phyloP scores from a whole-genome alignment of 2,329 filamentous ascomycete genomes.

The Colletotrichum eremochloae region DNA sequence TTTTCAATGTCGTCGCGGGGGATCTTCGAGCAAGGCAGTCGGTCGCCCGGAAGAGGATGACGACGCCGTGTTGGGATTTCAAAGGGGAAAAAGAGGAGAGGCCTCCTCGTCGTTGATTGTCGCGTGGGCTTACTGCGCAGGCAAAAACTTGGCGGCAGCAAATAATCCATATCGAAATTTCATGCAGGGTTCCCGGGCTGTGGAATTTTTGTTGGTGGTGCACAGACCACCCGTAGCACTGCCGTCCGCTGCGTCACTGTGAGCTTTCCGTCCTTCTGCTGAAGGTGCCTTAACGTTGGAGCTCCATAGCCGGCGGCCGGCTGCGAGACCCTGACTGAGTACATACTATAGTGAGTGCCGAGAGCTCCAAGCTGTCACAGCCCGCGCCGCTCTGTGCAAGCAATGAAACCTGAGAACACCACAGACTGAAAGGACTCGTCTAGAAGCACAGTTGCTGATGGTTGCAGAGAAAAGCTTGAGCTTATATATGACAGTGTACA shows the following conservation, averaged over 20 bases:
- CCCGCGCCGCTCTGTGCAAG: not conserved
- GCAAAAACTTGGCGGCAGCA: constrained; percentile 39
- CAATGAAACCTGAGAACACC: not conserved
- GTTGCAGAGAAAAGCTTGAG: not conserved
- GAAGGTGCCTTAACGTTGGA: constrained; percentile 2
- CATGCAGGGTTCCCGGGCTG: constrained; percentile 34
- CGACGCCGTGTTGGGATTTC: not conserved
- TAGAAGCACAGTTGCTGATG: not conserved
- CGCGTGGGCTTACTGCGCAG: constrained; percentile 31
- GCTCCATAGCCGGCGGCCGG: constrained; percentile 7
- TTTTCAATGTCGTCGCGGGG: constrained; percentile 8
- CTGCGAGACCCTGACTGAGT: not conserved
- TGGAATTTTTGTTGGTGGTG: constrained; percentile 39
- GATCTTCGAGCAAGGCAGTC: constrained; percentile 5
- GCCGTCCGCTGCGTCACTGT: constrained; percentile 36
- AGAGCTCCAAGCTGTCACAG: constrained; percentile 13
- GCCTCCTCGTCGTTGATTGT: constrained; percentile 33
- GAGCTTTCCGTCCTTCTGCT: constrained; percentile 12
- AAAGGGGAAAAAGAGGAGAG: not conserved
- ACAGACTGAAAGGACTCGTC: not conserved
- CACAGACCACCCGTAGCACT: constrained; percentile 27
- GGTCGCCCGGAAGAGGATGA: constrained; percentile 5
- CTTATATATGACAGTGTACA: constrained; percentile 2
- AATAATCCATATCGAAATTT: constrained; percentile 40
- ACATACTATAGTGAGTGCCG: not conserved